A percentile compares a stretch with the other conserved stretches of the same genome.
phyloP scores from a whole-genome alignment of 1,284 basidiomycete species.

The Paramarasmius palmivorus region DNA sequence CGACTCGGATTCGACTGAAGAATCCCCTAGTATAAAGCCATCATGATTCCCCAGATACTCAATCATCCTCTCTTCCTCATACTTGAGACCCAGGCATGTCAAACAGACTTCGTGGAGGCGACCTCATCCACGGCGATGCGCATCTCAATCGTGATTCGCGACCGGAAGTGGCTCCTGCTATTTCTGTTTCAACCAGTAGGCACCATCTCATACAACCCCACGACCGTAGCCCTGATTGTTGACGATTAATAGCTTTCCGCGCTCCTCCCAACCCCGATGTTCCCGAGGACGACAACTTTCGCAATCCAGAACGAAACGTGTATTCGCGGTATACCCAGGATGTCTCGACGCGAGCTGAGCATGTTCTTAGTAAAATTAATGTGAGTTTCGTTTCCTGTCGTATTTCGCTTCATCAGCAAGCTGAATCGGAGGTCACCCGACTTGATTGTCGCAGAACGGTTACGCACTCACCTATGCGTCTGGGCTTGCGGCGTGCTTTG shows the following conservation, averaged over 20 bases:
- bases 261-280: slow-evolving; percentile 35
- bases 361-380: slow-evolving; percentile 66
- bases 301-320: slow-evolving; percentile 55
- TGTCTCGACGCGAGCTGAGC: slow-evolving; percentile 62
- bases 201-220: no score
- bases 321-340: slow-evolving; percentile 75
- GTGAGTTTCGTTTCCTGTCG: slow-evolving; percentile 34
- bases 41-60: no score
- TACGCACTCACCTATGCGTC: slow-evolving; percentile 75
- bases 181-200: slow-evolving; percentile 69
- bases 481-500: slow-evolving; percentile 70
- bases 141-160: slow-evolving; percentile 31
- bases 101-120: no score
- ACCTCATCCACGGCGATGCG: slow-evolving; percentile 62
- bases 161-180: slow-evolving; percentile 58
- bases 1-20: no score
- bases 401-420: background rate
- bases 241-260: slow-evolving; percentile 45
- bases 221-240: background rate
- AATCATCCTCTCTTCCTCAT: no score
- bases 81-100: no score
- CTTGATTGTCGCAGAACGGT: slow-evolving; percentile 47
- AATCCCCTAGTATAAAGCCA: no score
- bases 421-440: slow-evolving; percentile 1
- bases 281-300: slow-evolving; percentile 39